These are phyloP conservation scores for Boletus tomentosulus DNA, from an alignment of 768 basidiomycete species.

Conservation along the genomic window DNA sequence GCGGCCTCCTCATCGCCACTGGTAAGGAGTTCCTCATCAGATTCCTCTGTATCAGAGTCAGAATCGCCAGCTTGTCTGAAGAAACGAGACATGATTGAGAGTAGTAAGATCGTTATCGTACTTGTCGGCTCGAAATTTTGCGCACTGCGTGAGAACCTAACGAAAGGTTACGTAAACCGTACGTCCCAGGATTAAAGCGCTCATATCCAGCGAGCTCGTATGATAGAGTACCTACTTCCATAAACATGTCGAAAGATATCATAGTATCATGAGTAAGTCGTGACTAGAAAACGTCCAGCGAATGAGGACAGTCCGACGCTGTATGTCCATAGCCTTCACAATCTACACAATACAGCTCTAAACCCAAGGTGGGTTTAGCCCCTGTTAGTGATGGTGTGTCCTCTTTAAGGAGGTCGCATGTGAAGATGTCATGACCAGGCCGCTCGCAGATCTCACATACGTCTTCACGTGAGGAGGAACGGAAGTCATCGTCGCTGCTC, in stretches of 20 bases:
- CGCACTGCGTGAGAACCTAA: constrained; percentile 13
- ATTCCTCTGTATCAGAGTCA: constrained; percentile 67
- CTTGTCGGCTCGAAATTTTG: constrained; percentile 20
- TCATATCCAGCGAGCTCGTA: constrained; percentile 14
- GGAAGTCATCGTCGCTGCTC: constrained; percentile 20
- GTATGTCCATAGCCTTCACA: constrained; percentile 79
- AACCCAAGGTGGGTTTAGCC: constrained; percentile 14
- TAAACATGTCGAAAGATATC: constrained; percentile 4
- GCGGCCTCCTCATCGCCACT: constrained; percentile 64
- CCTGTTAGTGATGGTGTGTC: constrained; percentile 34
- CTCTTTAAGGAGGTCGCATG: constrained; percentile 69
- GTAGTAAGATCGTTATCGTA: constrained; percentile 24
- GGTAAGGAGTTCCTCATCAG: constrained; percentile 71
- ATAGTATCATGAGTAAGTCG: constrained; percentile 4
- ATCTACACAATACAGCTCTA: constrained; percentile 68
- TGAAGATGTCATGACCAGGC: constrained; percentile 83
- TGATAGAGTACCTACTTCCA: constrained; percentile 21
- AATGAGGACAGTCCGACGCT: constrained; percentile 78
- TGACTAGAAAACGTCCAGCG: constrained; percentile 78
- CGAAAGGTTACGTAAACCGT: constrained; percentile 6
- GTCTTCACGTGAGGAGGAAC: constrained; percentile 30
- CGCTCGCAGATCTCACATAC: constrained; percentile 86
- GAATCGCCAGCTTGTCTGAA: constrained; percentile 84
- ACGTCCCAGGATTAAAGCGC: constrained; percentile 1
- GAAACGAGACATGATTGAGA: constrained; percentile 72